These are phyloP conservation scores for Auricularia sp. DNA, from an alignment of 768 basidiomycete genomes.

Conservation along the genomic window DNA sequence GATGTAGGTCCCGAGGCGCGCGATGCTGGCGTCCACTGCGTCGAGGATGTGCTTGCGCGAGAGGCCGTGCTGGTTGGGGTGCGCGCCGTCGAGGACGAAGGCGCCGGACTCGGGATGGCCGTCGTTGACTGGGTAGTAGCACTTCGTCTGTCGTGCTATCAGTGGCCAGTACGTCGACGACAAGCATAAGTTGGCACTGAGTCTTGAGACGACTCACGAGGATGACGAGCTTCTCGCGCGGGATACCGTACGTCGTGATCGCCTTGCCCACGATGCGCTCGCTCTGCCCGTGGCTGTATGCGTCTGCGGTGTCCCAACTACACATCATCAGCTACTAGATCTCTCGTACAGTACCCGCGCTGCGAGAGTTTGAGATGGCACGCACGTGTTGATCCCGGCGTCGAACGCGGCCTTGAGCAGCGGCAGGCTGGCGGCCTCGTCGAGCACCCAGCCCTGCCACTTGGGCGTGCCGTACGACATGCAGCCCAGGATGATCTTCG, in stretches of 20 bases:
- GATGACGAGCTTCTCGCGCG: conserved; percentile 31
- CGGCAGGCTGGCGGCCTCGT: conserved; percentile 37
- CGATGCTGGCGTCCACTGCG: conserved; percentile 19
- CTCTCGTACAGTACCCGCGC: not conserved
- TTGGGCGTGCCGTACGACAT: conserved; percentile 20
- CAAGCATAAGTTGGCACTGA: not conserved
- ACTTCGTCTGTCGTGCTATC: not conserved
- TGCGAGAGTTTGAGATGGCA: not conserved
- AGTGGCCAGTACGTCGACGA: too few species aligned
- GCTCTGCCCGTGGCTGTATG: conserved; percentile 32
- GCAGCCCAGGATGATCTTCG: conserved; percentile 30
- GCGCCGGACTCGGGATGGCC: not conserved
- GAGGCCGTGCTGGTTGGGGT: not conserved
- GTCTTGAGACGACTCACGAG: conserved; percentile 22
- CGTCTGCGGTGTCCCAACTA: conserved; percentile 8
- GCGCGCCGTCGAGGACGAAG: not conserved
- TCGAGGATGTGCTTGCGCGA: conserved; percentile 33
- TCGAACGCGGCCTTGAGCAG: conserved; percentile 49
- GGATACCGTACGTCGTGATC: conserved; percentile 23
- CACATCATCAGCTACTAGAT: not conserved
- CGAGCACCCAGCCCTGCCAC: conserved; percentile 29
- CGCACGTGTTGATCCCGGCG: conserved; percentile 49
- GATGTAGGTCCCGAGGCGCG: conserved; percentile 28
- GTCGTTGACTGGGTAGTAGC: conserved; percentile 5
- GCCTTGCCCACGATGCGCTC: conserved; percentile 36